Conservation (phyloP, 805 yeast species). For the Starmerella potacharoeniae region DNA sequence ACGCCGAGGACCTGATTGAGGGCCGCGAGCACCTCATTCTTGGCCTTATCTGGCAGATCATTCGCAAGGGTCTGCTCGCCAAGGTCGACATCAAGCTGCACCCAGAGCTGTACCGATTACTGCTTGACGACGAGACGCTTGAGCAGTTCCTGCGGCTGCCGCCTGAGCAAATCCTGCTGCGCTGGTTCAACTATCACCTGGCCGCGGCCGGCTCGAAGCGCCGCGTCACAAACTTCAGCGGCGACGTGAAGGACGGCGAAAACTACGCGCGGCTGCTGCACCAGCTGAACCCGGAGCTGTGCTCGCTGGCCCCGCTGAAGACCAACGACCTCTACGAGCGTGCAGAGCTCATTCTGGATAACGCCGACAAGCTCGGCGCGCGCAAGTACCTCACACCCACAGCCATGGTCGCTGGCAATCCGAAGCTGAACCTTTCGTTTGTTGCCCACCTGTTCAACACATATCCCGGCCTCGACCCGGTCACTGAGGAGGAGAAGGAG, state of each 20-base stretch:
- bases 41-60: slow-evolving; percentile 96
- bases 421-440: slow-evolving; percentile 90
- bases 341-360: slow-evolving; percentile 74
- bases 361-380: slow-evolving; percentile 85
- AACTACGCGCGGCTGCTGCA: slow-evolving; percentile 80
- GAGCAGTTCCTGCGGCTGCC: slow-evolving; percentile 94
- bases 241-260: slow-evolving; percentile 90
- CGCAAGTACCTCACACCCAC: slow-evolving; percentile 92
- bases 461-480: slow-evolving; percentile 91
- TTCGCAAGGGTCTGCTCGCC: slow-evolving; percentile 86
- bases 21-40: slow-evolving; percentile 92
- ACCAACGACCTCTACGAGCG: slow-evolving; percentile 62
- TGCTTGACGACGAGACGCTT: slow-evolving; percentile 92
- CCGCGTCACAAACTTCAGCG: slow-evolving; percentile 73
- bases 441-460: slow-evolving; percentile 96
- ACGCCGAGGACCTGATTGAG: slow-evolving; percentile 91
- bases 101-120: slow-evolving; percentile 87
- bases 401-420: slow-evolving; percentile 89
- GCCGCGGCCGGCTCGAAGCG: slow-evolving; percentile 85
- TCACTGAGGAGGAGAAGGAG: slow-evolving; percentile 65
- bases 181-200: slow-evolving; percentile 96
- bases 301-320: slow-evolving; percentile 75
- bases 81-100: slow-evolving; percentile 93
- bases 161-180: slow-evolving; percentile 89
- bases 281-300: slow-evolving; percentile 73